phyloP scores from a whole-genome alignment of 768 basidiomycete genomes.

The Hygrophorus pudorinus region DNA sequence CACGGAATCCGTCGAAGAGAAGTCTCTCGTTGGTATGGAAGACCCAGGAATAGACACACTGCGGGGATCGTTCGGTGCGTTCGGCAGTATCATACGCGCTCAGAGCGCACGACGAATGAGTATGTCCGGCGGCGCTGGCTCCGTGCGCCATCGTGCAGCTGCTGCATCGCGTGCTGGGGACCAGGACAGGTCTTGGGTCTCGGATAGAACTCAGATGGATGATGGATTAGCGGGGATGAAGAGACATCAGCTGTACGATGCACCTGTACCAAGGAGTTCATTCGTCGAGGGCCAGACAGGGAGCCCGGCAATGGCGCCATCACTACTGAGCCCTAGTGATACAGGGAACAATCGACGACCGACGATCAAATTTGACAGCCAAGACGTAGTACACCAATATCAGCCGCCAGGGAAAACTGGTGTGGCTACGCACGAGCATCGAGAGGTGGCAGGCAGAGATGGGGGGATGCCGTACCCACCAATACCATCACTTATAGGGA shows the following conservation, averaged over 20 bases:
- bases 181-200: slow-evolving; percentile 4
- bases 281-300: slow-evolving; percentile 26
- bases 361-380: slow-evolving; percentile 68
- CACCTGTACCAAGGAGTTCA: slow-evolving; percentile 56
- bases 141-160: slow-evolving; percentile 25
- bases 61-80: slow-evolving; percentile 81
- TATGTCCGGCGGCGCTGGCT: slow-evolving; percentile 28
- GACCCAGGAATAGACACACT: slow-evolving; percentile 92
- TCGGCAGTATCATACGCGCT: slow-evolving; percentile 84
- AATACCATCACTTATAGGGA: slow-evolving; percentile 1
- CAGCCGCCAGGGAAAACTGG: slow-evolving; percentile 43
- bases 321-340: slow-evolving; percentile 22
- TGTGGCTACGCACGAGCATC: slow-evolving; percentile 38
- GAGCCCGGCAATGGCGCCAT: slow-evolving; percentile 12
- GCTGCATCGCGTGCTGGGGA: slow-evolving; percentile 14
- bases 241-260: slow-evolving; percentile 83
- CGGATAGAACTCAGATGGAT: slow-evolving; percentile 8
- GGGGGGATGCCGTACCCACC: slow-evolving; percentile 5
- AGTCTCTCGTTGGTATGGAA: slow-evolving; percentile 53
- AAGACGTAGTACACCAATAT: slow-evolving; percentile 72
- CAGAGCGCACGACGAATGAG: slow-evolving; percentile 43
- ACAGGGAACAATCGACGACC: slow-evolving; percentile 31
- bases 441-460: slow-evolving; percentile 10
- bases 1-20: slow-evolving; percentile 64
- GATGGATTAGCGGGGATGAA: slow-evolving; percentile 41